Evolutionary conservation across 345 rosid genomes (phyloP).

Genomic region (Isatis tinctoria): DNA sequence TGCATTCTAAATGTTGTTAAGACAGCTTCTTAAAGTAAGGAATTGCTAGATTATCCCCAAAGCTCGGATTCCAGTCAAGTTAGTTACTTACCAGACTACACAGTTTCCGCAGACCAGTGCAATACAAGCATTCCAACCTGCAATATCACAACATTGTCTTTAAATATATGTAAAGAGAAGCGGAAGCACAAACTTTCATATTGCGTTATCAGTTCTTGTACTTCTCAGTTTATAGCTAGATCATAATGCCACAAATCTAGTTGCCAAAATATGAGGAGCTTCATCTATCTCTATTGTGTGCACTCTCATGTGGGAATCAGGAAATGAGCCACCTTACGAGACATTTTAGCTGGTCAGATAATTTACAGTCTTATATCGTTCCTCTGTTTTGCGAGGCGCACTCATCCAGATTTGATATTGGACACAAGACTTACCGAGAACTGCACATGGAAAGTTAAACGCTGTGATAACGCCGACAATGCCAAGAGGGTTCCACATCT

Average conservation of each 20-base stretch:
- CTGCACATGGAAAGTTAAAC: conserved; percentile 95
- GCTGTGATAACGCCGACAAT: conserved; percentile 97
- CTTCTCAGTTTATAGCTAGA: not conserved
- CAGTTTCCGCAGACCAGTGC: conserved; percentile 97
- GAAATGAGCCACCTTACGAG: not conserved
- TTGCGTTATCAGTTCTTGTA: not conserved
- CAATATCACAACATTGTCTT: conserved; percentile 16
- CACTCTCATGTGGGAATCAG: not conserved
- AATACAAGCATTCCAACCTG: conserved; percentile 99
- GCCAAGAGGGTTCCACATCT: conserved; percentile 99
- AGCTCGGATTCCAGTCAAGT: not conserved
- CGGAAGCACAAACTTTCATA: not conserved
- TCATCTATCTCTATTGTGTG: not conserved
- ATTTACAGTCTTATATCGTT: not conserved
- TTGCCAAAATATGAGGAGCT: not conserved
- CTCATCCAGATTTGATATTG: not conserved
- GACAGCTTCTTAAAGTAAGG: not conserved
- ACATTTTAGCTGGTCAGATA: not conserved
- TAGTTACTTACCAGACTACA: conserved; percentile 76
- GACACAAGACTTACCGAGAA: conserved; percentile 65
- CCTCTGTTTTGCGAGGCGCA: not conserved
- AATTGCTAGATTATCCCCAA: not conserved
- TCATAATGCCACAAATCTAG: not conserved
- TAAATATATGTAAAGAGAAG: not conserved
- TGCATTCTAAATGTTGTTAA: not conserved